phyloP scores from a whole-genome alignment of 2,329 filamentous ascomycete species.

The Hypoxylon sp. region DNA sequence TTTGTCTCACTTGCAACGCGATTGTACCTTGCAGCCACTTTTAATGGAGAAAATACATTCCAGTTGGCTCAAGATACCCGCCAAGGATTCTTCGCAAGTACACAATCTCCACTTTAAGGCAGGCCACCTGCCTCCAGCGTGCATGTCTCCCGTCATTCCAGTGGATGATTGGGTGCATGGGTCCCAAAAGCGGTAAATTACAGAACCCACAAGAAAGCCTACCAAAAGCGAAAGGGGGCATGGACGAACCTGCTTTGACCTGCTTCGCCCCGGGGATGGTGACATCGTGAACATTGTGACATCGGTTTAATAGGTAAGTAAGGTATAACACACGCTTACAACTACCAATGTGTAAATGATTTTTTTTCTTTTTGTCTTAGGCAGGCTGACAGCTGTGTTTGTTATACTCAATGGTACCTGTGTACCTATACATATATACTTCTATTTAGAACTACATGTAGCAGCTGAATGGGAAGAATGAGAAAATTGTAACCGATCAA shows the following conservation, averaged over 20 bases:
- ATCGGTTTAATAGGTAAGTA: slow-evolving; percentile 13
- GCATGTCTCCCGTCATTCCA: slow-evolving; percentile 26
- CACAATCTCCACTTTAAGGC: slow-evolving; percentile 28
- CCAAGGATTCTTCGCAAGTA: slow-evolving; percentile 30
- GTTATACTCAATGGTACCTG: background rate
- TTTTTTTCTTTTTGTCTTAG: background rate
- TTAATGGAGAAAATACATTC: slow-evolving; percentile 30
- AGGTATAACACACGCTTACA: slow-evolving; percentile 5
- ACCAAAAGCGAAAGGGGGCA: slow-evolving; percentile 29
- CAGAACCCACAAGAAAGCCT: slow-evolving; percentile 30
- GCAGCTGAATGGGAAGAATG: background rate
- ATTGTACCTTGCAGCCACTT: slow-evolving; percentile 25
- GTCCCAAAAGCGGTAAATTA: slow-evolving; percentile 40
- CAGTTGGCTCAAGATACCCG: slow-evolving; percentile 20
- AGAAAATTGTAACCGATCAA: too few species aligned
- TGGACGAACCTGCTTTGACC: slow-evolving; percentile 18
- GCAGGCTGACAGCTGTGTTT: background rate
- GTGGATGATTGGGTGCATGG: slow-evolving; percentile 33
- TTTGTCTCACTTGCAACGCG: slow-evolving; percentile 33
- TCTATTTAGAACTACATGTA: background rate
- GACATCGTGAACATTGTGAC: slow-evolving; percentile 24
- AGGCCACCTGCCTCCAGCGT: slow-evolving; percentile 32
- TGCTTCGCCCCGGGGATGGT: slow-evolving; percentile 15
- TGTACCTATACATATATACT: background rate
- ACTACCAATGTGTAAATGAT: slow-evolving; percentile 17